phyloP scores from a whole-genome alignment of 2,329 filamentous ascomycete genomes.

The Phialophora macrospora region DNA sequence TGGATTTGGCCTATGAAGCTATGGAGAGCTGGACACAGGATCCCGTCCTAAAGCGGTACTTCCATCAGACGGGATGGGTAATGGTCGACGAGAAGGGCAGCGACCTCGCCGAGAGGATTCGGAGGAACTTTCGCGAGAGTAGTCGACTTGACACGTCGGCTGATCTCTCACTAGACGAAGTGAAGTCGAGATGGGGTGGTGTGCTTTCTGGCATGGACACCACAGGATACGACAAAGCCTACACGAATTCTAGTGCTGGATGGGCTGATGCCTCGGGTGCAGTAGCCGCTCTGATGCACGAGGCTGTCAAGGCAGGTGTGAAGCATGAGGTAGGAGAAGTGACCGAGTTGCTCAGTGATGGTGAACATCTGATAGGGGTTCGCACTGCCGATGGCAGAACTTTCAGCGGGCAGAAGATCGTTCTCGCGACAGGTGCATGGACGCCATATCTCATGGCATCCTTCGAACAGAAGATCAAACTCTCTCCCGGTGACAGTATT shows the following conservation, averaged over 20 bases:
- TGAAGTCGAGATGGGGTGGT: conserved; percentile 49
- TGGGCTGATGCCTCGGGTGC: conserved; percentile 60
- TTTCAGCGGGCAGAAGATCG: conserved; percentile 58
- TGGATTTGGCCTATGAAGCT: conserved; percentile 67
- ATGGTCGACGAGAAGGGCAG: conserved; percentile 58
- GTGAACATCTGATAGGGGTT: conserved; percentile 52
- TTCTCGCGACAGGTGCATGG: conserved; percentile 63
- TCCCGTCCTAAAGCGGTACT: conserved; percentile 61
- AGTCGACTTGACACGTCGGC: conserved; percentile 49
- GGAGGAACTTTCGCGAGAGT: conserved; percentile 58
- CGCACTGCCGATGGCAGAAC: conserved; percentile 53
- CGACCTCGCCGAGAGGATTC: conserved; percentile 58
- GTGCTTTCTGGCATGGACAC: conserved; percentile 48
- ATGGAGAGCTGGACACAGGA: conserved; percentile 65
- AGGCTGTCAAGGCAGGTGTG: conserved; percentile 53
- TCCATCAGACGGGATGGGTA: conserved; percentile 65
- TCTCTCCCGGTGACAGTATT: conserved; percentile 55
- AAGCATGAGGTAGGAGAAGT: conserved; percentile 53
- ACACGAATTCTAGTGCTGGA: conserved; percentile 58
- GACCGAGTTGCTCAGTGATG: conserved; percentile 49
- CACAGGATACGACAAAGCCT: conserved; percentile 49
- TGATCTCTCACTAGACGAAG: conserved; percentile 52
- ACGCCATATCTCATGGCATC: conserved; percentile 61
- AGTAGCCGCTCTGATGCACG: conserved; percentile 51
- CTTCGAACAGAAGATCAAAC: conserved; percentile 50